Evolutionary conservation across 768 basidiomycete genomes (phyloP), one percentile per base, ranked within the genome.

Genomic region (Auricularia sp.): DNA sequence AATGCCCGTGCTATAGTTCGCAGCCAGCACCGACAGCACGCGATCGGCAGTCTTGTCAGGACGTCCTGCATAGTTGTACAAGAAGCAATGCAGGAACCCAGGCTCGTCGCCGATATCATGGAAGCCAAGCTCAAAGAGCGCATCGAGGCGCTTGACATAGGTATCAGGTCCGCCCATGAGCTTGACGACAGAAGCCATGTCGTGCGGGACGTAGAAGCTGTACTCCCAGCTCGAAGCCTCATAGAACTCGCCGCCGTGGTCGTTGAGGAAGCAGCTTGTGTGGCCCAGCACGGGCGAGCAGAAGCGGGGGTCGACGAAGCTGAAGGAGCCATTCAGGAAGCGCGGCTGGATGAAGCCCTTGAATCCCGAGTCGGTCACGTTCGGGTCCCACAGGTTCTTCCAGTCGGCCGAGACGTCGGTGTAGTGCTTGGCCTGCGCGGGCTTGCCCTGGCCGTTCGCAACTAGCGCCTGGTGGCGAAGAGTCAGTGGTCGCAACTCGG

Each of bases 161-260:
- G 66, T 67, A 6, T 65, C 24, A 3, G 56, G 14, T 8, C 67
- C 67, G 39, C 67, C 67, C 67, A 67, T 66, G 18, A 68, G 63
- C 33, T 16, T 42, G 7, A 68, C 51, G 36, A 68, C 39, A 29
- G 35, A 24, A 29, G 67, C 67, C 67, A 67, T 68, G 45, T 68
- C 67, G 37, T 68, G 69, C n/a, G 69, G 69, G 24, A 65, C 66
- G 61, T 65, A 69, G 62, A 67, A 67, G 62, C 67, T 67, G 56
- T 69, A 69, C 44, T 67, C 62, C 68, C 67, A 68, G 54, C 54
- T 63, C 24, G 66, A 67, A 16, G 65, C 18, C 61, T 67, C 66
- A 62, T 67, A 67, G 59, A 67, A 67, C 42, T 64, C 66, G 39
- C 66, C 66, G 24, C 66, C 66, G 24, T 29, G 36, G 18, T 62